Conservation (phyloP, 495 filamentous ascomycete genomes). For the Chaetomium tenue region DNA sequence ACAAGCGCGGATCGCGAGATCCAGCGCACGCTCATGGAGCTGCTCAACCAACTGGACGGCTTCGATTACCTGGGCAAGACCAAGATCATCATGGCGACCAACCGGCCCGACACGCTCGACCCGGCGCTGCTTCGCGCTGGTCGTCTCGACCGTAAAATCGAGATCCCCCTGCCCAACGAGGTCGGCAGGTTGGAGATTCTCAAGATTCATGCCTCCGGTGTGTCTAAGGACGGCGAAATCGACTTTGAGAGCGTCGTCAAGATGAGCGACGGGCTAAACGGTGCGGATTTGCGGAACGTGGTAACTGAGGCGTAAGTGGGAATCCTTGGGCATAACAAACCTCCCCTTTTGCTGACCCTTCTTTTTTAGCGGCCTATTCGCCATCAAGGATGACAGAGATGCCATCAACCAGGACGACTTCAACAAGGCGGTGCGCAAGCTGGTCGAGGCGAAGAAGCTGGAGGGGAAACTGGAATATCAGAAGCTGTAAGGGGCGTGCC, state of each 20-base stretch:
- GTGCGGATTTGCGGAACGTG: slow-evolving; percentile 95
- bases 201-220: slow-evolving; percentile 92
- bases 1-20: slow-evolving; percentile 98
- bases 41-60: slow-evolving; percentile 97
- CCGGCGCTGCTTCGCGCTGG: slow-evolving; percentile 92
- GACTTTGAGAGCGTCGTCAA: slow-evolving; percentile 99
- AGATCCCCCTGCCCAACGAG: slow-evolving; percentile 98
- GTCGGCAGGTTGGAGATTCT: slow-evolving; percentile 96
- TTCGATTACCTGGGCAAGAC: slow-evolving; percentile 99
- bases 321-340: neutral
- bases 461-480: slow-evolving; percentile 98
- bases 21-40: slow-evolving; percentile 97
- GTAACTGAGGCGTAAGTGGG: slow-evolving; percentile 92
- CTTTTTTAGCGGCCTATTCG: slow-evolving; percentile 73
- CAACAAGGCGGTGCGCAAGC: slow-evolving; percentile 96
- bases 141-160: slow-evolving; percentile 94
- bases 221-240: slow-evolving; percentile 89
- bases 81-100: slow-evolving; percentile 99
- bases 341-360: slow-evolving; percentile 27
- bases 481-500: slow-evolving; percentile 66
- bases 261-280: slow-evolving; percentile 98
- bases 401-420: slow-evolving; percentile 97
- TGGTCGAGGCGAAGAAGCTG: slow-evolving; percentile 95
- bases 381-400: slow-evolving; percentile 96
- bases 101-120: slow-evolving; percentile 96